Base-by-base conservation (phyloP, 2,329 filamentous ascomycete species). In the Aspergillus aculeatus region DNA sequence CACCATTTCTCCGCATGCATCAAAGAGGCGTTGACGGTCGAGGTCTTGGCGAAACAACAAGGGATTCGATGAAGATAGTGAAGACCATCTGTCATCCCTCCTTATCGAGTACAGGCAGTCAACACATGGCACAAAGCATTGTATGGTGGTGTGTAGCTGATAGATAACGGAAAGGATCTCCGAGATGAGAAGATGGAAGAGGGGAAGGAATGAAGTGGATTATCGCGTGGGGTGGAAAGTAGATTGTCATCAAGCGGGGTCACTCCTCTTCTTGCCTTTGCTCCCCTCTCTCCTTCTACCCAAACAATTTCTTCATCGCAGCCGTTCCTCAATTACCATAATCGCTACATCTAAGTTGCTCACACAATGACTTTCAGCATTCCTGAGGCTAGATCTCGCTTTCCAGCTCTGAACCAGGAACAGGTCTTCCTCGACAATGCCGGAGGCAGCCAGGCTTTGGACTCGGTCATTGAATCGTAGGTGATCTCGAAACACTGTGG, bases 371-470 rank as follows among this genome's bases (percentile, higher is more conserved):
- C 74, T 31, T 62, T 90, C 66, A 80, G 88, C 65, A 80, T 90
- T 52, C 69, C 79, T 9, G 76, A 78, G 52, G 81, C 83, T 31
- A 82, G 87, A 61, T 78, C 81, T 62, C 80, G 82, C 56, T 93
- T 93, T 77, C 89, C 90, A 35, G 88, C 89, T 14, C 74, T 93
- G 44, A 75, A 82, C 47, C 81, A 86, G 61, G 79, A 86, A 50
- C 89, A 92, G 68, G 81, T 92, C 53, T 92, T 84, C 71, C 84
- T 93, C 65, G 90, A 94, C 70, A 93, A 93, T 70, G 90, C 70
- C 51, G 90, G 90, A 19, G 90, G 90, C 41, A 90, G 86, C 69
- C 90, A 93, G 69, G 82, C 85, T 1, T 77, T 93, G 3, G 84
- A 83, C 26, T 79, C 82, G 16, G 90, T 91, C 16, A 86, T 89